A percentile compares a stretch with the other conserved stretches of the same genome.
Conservation (phyloP, 441 rosid genomes). For the Mallotus repandus region DNA sequence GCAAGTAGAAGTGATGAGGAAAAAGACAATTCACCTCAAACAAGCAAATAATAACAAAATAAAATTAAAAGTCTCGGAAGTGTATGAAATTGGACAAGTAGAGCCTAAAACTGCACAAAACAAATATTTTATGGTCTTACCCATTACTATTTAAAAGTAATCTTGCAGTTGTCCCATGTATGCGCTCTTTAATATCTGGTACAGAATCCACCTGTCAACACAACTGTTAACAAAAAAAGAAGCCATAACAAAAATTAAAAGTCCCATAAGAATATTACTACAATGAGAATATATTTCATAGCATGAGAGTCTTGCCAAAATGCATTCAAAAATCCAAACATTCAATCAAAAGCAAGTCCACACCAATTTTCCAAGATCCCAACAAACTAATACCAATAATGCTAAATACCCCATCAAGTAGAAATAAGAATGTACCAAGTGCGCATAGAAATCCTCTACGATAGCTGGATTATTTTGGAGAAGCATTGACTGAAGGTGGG, state of each 20-base stretch:
- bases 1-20: background rate
- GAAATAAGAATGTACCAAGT: constrained; percentile 57
- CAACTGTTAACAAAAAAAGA: constrained; percentile 14
- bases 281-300: constrained; percentile 9
- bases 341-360: background rate
- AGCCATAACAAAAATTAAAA: background rate
- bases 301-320: background rate
- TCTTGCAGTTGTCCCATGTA: constrained; percentile 90
- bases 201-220: constrained; percentile 84
- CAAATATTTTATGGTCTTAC: constrained; percentile 42
- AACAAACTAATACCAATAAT: background rate
- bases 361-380: background rate
- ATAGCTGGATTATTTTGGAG: constrained; percentile 71
- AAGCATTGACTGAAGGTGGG: constrained; percentile 92
- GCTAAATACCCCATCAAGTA: constrained; percentile 5
- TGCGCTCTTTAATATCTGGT: constrained; percentile 71
- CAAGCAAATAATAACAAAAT: background rate
- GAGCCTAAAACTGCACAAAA: background rate
- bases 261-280: background rate
- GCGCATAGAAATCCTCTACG: constrained; percentile 83
- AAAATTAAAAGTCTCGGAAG: background rate
- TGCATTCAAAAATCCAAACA: background rate
- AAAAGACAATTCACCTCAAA: background rate
- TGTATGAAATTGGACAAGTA: background rate
- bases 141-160: constrained; percentile 84